These are phyloP conservation scores for Madurella mycetomatis DNA, from an alignment of 2,329 filamentous ascomycete genomes.

Conservation along the genomic window DNA sequence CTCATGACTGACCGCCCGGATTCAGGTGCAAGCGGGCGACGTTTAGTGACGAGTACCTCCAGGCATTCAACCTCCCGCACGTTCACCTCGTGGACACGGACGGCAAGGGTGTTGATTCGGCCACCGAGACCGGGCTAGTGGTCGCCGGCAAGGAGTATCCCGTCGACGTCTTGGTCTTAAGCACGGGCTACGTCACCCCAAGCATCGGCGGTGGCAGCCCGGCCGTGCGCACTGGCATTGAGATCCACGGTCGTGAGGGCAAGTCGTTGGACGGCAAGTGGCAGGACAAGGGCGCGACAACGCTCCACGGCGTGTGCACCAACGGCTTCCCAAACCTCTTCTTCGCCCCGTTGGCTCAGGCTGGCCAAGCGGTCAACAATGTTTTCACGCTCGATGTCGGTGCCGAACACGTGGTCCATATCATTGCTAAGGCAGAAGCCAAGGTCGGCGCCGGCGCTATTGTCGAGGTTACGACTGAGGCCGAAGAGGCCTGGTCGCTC, in stretches of 20 bases:
- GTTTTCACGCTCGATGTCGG: conserved; percentile 34
- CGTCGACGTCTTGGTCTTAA: conserved; percentile 33
- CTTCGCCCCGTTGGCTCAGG: conserved; percentile 42
- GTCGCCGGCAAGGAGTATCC: conserved; percentile 45
- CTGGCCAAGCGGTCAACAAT: conserved; percentile 37
- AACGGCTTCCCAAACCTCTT: conserved; percentile 54
- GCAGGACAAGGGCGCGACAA: conserved; percentile 37
- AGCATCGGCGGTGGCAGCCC: conserved; percentile 20
- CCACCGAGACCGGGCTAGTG: conserved; percentile 45
- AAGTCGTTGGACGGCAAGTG: conserved; percentile 44
- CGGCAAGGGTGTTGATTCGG: conserved; percentile 45
- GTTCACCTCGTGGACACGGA: conserved; percentile 58
- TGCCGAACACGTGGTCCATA: conserved; percentile 41
- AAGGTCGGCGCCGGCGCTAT: conserved; percentile 22
- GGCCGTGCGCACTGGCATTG: conserved; percentile 18
- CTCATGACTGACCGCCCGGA: not conserved
- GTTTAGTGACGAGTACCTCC: conserved; percentile 58
- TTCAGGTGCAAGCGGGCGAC: conserved; percentile 57
- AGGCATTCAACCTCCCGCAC: conserved; percentile 53
- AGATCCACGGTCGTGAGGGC: conserved; percentile 42
- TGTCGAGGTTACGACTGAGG: conserved; percentile 43
- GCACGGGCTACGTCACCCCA: conserved; percentile 37
- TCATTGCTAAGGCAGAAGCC: conserved; percentile 26
- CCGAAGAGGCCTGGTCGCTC: conserved; percentile 44
- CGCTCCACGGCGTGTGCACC: conserved; percentile 48